Evolutionary conservation across 148 eudicot species (phyloP).

Genomic region (Chenopodium album): DNA sequence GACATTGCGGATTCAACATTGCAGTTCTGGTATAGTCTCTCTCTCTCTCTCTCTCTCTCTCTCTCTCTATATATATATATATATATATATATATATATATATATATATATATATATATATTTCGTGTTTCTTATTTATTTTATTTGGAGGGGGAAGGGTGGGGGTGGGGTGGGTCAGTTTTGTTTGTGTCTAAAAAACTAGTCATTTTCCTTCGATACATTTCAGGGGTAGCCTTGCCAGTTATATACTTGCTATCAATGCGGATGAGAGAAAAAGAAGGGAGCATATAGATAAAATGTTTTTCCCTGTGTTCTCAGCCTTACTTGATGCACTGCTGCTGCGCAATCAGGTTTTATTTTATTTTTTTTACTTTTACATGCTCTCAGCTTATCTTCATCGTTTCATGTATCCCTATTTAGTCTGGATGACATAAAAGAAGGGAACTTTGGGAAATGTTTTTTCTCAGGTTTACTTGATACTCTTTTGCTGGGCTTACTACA

Average conservation of each 20-base stretch:
- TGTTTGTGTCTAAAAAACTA: not conserved
- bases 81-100: too few species aligned
- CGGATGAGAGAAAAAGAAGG: constrained; percentile 42
- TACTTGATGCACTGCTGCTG: constrained; percentile 79
- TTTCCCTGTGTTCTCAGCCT: constrained; percentile 67
- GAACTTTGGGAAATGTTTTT: not conserved
- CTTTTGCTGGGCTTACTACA: constrained; percentile 1
- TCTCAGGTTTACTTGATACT: not conserved
- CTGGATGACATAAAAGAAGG: not conserved
- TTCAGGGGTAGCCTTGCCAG: constrained; percentile 80
- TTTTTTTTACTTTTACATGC: not conserved
- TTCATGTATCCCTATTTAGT: not conserved
- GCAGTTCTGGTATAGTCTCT: constrained; percentile 74
- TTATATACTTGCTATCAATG: constrained; percentile 63
- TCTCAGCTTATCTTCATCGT: not conserved
- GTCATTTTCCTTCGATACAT: constrained; percentile 15
- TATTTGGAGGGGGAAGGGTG: too few species aligned
- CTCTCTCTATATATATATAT: too few species aligned
- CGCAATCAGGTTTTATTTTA: constrained; percentile 71
- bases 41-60: not conserved
- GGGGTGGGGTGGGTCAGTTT: not conserved
- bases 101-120: too few species aligned
- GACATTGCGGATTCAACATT: constrained; percentile 93
- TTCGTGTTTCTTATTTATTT: too few species aligned
- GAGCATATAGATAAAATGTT: constrained; percentile 48